Evolutionary conservation across 352 stramenopile species (phyloP), one percentile per base, ranked within the genome.

Genomic region (Plasmopara viticola): DNA sequence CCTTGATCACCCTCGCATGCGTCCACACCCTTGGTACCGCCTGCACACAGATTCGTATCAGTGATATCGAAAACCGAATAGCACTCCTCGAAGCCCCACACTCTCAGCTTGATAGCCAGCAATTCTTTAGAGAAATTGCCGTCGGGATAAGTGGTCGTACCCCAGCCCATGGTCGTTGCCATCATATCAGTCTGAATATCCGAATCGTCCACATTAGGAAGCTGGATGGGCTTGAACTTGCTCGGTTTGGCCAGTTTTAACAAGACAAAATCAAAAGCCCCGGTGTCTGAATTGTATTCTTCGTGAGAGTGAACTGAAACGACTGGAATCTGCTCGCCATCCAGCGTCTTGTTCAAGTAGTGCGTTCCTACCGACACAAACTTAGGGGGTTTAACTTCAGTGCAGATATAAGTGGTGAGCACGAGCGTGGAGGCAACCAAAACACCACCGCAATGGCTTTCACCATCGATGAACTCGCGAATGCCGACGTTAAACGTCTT

Each of bases 1-100:
- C 74, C 74, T 6, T 66, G 74, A 60, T 83, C 71, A 40, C 62
- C 65, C 34, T 72, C 52, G 62, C 74, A 85, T 25, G 74, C 65
- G 48, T 83, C 55, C 14, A 50, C 53, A 13, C 43, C 43, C n/a
- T 17, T 29, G 6, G 57, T 33, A 3, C 74, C 64, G 13, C 71
- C 72, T 25, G 72, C 70, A 47, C 69, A 86, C 9, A 81, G 18
- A 54, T 75, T 76, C 15, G 66, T 60, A 20, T 42, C 25, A 35
- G 74, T 25, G 20, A 25, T 1, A 25, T 1, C 3, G 20, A 3
- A 25, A 3, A 25, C 1, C 3, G 1, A 25, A 3, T 1, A 25
- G 20, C 20, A 25, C 3, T 25, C 20, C 20, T 25, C 20, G 20
- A 3, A 66, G 20, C 20, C 3, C 20, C 20, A 25, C 20, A 25